Evolutionary conservation across 129 eudicot species (phyloP).

Genomic region (Helianthus annuus): DNA sequence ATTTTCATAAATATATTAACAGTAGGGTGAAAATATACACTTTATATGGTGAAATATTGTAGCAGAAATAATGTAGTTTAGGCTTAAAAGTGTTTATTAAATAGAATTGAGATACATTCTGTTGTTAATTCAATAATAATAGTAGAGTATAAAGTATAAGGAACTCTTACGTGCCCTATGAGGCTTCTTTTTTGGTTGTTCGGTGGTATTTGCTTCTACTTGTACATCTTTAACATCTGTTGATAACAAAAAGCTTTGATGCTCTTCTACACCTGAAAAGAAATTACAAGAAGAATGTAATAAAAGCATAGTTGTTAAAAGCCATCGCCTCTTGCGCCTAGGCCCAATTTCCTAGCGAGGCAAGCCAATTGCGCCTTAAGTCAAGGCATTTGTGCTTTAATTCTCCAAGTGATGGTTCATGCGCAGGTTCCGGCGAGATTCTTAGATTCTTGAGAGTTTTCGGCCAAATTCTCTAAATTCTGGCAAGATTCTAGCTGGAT

Average conservation of each 20-base stretch:
- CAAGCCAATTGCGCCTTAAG: no score
- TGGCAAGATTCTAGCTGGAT: no score
- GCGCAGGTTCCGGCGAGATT: no score
- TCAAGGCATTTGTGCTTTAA: no score
- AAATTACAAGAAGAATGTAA: slow-evolving; percentile 13
- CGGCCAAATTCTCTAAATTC: no score
- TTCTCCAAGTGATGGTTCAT: no score
- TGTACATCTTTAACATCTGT: slow-evolving; percentile 33
- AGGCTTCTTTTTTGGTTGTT: slow-evolving; percentile 46
- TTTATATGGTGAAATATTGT: background rate
- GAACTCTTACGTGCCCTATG: slow-evolving; percentile 69
- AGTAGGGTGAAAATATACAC: background rate
- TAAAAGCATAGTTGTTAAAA: no score
- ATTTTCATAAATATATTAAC: background rate
- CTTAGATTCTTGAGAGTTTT: no score
- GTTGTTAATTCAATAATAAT: background rate
- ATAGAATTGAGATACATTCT: background rate
- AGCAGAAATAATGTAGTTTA: background rate
- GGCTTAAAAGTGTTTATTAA: background rate
- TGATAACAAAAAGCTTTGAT: slow-evolving; percentile 23
- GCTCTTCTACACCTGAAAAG: slow-evolving; percentile 43
- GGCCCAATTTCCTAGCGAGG: no score
- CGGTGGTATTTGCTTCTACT: slow-evolving; percentile 24
- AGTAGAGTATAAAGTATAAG: slow-evolving; percentile 12
- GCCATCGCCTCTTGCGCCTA: no score